A percentile compares a stretch with the other conserved stretches of the same genome.
Evolutionary conservation across 1,284 basidiomycete species (phyloP).

Genomic region (Gomphus bonarii): DNA sequence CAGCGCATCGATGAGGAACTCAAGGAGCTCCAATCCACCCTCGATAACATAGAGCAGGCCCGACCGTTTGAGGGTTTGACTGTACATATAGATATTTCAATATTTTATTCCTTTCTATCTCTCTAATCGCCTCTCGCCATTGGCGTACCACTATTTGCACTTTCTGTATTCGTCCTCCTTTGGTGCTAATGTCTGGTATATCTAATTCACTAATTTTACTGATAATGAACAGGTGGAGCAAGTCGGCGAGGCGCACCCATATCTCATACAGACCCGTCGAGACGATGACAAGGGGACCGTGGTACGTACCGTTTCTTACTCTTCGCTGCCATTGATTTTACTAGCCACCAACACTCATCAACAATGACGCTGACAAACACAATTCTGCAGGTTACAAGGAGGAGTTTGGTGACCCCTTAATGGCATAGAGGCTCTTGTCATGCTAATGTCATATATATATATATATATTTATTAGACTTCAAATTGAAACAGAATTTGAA

Average conservation of each 20-base stretch:
- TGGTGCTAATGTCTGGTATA: not conserved
- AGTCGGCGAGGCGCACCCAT: conserved; percentile 87
- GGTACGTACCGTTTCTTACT: conserved; percentile 34
- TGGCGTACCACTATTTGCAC: not conserved
- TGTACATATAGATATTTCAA: conserved; percentile 36
- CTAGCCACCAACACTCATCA: conserved; percentile 3
- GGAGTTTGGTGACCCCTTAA: conserved; percentile 86
- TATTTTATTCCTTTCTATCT: not conserved
- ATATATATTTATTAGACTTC: not conserved
- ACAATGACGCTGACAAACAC: not conserved
- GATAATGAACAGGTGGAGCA: conserved; percentile 59
- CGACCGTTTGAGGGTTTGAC: conserved; percentile 97
- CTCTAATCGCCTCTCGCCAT: not conserved
- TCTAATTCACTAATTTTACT: not conserved
- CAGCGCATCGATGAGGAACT: conserved; percentile 90
- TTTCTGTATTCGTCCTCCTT: not conserved
- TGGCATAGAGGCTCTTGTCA: conserved; percentile 52
- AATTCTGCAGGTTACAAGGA: conserved; percentile 66
- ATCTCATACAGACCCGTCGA: conserved; percentile 88
- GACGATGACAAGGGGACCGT: conserved; percentile 97
- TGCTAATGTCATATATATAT: not conserved
- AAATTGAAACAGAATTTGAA: not conserved
- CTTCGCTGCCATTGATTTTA: conserved; percentile 5
- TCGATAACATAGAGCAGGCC: conserved; percentile 96
- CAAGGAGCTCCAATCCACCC: conserved; percentile 85